These are phyloP conservation scores for Ilex paraguariensis DNA, from an alignment of 305 asterid genomes.

Conservation along the genomic window DNA sequence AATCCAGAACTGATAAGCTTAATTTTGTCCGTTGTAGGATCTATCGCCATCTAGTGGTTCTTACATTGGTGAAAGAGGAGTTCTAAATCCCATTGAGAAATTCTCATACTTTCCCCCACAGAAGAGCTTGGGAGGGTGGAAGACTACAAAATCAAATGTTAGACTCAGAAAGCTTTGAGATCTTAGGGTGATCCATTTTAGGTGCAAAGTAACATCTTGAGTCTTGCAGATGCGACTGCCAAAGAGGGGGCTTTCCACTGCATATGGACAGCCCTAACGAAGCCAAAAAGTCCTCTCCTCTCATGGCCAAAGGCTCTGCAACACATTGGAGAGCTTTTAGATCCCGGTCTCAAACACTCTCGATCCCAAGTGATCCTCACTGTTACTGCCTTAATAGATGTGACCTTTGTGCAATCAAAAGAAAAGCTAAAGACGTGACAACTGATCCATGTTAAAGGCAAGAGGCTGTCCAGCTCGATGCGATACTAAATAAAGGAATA, in stretches of 20 bases:
- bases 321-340: no score
- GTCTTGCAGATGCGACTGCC: constrained; percentile 76
- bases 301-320: no score
- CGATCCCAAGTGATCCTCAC: no score
- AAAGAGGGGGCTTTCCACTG: constrained; percentile 35
- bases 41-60: constrained; percentile 33
- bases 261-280: not conserved
- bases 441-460: no score
- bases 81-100: constrained; percentile 23
- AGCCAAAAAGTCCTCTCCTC: no score
- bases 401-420: no score
- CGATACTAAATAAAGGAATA: no score
- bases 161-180: constrained; percentile 1
- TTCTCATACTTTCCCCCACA: constrained; percentile 46
- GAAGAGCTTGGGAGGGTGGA: constrained; percentile 67
- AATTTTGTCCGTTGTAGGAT: constrained; percentile 28
- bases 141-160: constrained; percentile 74
- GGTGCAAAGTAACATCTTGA: constrained; percentile 1
- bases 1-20: constrained; percentile 4
- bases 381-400: no score
- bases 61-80: constrained; percentile 15
- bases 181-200: not conserved
- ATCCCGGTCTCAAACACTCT: no score
- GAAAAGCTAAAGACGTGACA: no score
- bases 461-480: no score